Evolutionary conservation across 1,139 yeast species (phyloP).

Genomic region (Debaryomyces robertsiae): DNA sequence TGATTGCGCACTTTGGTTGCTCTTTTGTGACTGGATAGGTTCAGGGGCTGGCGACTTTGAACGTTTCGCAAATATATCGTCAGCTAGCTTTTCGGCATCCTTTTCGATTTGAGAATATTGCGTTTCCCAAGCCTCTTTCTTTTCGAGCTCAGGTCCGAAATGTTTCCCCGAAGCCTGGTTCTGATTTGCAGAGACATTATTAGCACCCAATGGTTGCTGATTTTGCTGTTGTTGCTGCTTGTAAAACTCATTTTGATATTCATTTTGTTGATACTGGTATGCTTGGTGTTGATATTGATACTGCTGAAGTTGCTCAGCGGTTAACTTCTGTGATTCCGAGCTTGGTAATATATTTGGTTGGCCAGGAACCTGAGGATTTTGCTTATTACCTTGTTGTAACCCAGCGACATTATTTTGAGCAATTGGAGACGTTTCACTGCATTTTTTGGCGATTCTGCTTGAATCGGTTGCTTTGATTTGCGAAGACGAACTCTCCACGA

Average conservation of each 20-base stretch:
- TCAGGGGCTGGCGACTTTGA: conserved; percentile 11
- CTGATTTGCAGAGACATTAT: not conserved
- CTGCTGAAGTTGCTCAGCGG: conserved; percentile 27
- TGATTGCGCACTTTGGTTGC: conserved; percentile 14
- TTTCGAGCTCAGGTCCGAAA: conserved; percentile 23
- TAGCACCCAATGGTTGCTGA: conserved; percentile 1
- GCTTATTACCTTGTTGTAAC: not conserved
- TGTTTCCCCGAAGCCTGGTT: conserved; percentile 2
- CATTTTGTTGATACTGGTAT: conserved; percentile 26
- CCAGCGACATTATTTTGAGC: not conserved
- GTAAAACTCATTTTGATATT: conserved; percentile 17
- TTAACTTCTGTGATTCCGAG: conserved; percentile 21
- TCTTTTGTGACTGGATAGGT: conserved; percentile 9
- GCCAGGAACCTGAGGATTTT: conserved; percentile 15
- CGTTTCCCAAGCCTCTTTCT: conserved; percentile 45
- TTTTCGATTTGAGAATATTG: conserved; percentile 20
- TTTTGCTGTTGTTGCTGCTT: conserved; percentile 12
- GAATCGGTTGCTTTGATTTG: conserved; percentile 1
- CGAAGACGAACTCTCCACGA: conserved; percentile 21
- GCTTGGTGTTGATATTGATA: conserved; percentile 27
- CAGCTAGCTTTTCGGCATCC: conserved; percentile 43
- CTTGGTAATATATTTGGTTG: conserved; percentile 22
- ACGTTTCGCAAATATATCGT: conserved; percentile 37
- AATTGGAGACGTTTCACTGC: not conserved
- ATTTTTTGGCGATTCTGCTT: not conserved